These are phyloP conservation scores for Nymphaea colorata DNA, from an alignment of 164 flowering plant genomes.

Conservation along the genomic window DNA sequence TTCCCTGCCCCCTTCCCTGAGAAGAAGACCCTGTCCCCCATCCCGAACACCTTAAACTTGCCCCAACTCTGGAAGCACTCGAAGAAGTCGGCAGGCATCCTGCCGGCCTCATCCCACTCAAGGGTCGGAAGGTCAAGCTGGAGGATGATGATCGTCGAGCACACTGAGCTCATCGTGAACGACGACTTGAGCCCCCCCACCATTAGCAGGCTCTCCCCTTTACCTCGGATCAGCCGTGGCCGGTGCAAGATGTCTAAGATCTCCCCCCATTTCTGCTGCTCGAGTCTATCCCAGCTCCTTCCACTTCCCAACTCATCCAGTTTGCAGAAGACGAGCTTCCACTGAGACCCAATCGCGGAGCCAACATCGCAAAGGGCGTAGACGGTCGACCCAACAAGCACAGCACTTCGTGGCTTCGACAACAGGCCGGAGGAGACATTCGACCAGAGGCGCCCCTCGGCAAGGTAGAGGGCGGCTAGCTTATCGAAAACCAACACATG, in stretches of 20 bases:
- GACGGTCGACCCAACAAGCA: conserved; percentile 32
- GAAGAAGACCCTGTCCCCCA: conserved; percentile 67
- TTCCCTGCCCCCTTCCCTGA: conserved; percentile 62
- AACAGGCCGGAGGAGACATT: conserved; percentile 71
- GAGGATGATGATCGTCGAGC: conserved; percentile 69
- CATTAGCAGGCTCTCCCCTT: conserved; percentile 44
- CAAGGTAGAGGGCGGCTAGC: conserved; percentile 57
- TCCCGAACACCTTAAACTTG: conserved; percentile 94
- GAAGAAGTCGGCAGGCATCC: conserved; percentile 84
- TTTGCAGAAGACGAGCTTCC: conserved; percentile 57
- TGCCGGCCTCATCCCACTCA: conserved; percentile 90
- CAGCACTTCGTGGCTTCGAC: conserved; percentile 79
- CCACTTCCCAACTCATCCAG: conserved; percentile 12
- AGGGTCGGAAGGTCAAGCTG: conserved; percentile 62
- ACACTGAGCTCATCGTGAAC: conserved; percentile 50
- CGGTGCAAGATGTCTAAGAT: conserved; percentile 81
- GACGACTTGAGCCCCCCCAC: conserved; percentile 80
- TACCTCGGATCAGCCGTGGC: conserved; percentile 57
- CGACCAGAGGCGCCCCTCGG: conserved; percentile 35
- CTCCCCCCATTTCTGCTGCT: conserved; percentile 75
- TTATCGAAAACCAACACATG: conserved; percentile 65
- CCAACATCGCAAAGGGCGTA: conserved; percentile 79
- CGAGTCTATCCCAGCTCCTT: conserved; percentile 47
- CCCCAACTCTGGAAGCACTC: conserved; percentile 33
- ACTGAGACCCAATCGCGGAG: conserved; percentile 79